Conservation (phyloP, 768 basidiomycete species). For the Lactarius vividus region DNA sequence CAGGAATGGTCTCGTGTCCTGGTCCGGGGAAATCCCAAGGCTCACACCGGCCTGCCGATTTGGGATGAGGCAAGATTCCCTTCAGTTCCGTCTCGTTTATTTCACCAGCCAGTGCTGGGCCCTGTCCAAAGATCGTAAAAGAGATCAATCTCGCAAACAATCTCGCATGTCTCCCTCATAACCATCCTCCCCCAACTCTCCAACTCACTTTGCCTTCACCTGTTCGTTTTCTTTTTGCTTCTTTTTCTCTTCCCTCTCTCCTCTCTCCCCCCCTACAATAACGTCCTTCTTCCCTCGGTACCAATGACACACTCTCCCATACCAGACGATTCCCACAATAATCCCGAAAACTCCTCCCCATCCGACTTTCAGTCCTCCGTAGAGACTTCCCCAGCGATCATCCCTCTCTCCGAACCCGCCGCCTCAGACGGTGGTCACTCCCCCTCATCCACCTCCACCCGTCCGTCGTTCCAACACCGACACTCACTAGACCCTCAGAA, state of each 20-base stretch:
- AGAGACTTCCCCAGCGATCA: slow-evolving; percentile 24
- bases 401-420: slow-evolving; percentile 18
- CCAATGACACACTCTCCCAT: slow-evolving; percentile 24
- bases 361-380: slow-evolving; percentile 28
- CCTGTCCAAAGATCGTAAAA: slow-evolving; percentile 26
- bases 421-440: slow-evolving; percentile 21
- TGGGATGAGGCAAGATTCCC: slow-evolving; percentile 19
- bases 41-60: slow-evolving; percentile 19
- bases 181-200: slow-evolving; percentile 16
- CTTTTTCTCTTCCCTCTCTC: neutral
- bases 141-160: slow-evolving; percentile 22
- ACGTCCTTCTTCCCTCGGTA: neutral
- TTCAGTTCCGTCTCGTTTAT: slow-evolving; percentile 24
- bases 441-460: slow-evolving; percentile 15
- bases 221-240: slow-evolving; percentile 11
- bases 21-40: slow-evolving; percentile 19
- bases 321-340: slow-evolving; percentile 22
- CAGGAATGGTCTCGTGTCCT: slow-evolving; percentile 3
- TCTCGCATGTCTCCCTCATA: slow-evolving; percentile 26
- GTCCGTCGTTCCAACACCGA: slow-evolving; percentile 19
- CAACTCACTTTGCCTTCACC: slow-evolving; percentile 6
- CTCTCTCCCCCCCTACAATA: neutral
- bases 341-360: slow-evolving; percentile 21
- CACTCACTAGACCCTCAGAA: slow-evolving; percentile 24
- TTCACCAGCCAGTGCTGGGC: slow-evolving; percentile 19